These are phyloP conservation scores for Melanopsichium pennsylvanicum DNA, from an alignment of 1,284 basidiomycete species.

Conservation along the genomic window DNA sequence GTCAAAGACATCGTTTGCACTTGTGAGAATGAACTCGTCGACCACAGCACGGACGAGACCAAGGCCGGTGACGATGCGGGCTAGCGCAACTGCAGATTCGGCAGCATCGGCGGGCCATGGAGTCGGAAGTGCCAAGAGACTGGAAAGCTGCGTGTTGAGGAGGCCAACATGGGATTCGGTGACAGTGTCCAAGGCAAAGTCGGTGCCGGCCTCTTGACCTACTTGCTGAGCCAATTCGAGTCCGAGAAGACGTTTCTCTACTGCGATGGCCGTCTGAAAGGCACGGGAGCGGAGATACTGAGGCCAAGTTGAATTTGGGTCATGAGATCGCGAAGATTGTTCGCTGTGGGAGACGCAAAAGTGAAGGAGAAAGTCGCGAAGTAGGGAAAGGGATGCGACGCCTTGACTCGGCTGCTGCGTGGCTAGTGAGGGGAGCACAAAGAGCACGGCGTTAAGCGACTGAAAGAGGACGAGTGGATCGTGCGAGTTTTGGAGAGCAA, in stretches of 20 bases:
- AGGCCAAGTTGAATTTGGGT: conserved; percentile 35
- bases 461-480: conserved; percentile 54
- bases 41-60: conserved; percentile 46
- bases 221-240: conserved; percentile 45
- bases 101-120: conserved; percentile 34
- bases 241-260: conserved; percentile 46
- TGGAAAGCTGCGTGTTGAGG: conserved; percentile 37
- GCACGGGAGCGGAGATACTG: conserved; percentile 47
- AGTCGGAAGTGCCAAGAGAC: conserved; percentile 28
- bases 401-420: conserved; percentile 20
- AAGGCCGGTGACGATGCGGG: conserved; percentile 33
- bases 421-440: conserved; percentile 37
- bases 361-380: conserved; percentile 52
- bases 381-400: conserved; percentile 24
- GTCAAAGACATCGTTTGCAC: conserved; percentile 38
- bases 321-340: conserved; percentile 17
- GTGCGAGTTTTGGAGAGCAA: conserved; percentile 44
- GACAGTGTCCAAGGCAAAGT: conserved; percentile 17
- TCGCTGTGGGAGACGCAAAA: conserved; percentile 41
- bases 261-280: conserved; percentile 49
- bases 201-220: conserved; percentile 16
- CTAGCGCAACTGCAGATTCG: conserved; percentile 18
- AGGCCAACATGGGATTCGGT: conserved; percentile 30
- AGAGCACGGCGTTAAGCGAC: conserved; percentile 44
- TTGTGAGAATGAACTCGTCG: conserved; percentile 42